Percentiles rank a stretch among this genome's conserved stretches.
Evolutionary conservation across 352 stramenopile species (phyloP).

Genomic region (Phytophthora podocarpi): DNA sequence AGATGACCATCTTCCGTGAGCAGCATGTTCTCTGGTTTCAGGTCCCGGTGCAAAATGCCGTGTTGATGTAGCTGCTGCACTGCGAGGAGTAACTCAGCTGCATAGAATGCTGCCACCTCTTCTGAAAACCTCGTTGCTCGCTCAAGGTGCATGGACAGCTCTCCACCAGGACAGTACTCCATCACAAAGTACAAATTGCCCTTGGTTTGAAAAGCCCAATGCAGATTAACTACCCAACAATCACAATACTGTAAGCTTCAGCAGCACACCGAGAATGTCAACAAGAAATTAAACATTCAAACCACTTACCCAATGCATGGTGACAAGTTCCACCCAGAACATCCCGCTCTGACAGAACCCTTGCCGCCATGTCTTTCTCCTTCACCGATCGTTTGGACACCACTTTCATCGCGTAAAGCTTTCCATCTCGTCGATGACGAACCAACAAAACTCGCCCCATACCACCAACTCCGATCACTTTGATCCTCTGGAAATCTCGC

Average conservation of each 20-base stretch:
- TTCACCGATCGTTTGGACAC: slow-evolving; percentile 59
- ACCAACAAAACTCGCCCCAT: slow-evolving; percentile 88
- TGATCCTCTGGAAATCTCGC: slow-evolving; percentile 86
- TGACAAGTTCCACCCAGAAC: slow-evolving; percentile 78
- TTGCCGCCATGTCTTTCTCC: slow-evolving; percentile 57
- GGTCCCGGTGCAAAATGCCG: slow-evolving; percentile 82
- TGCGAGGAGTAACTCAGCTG: slow-evolving; percentile 71
- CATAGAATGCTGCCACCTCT: slow-evolving; percentile 70
- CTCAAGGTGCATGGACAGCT: slow-evolving; percentile 66
- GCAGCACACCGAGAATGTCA: no score
- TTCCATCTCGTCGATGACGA: slow-evolving; percentile 49
- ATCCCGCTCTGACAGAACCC: slow-evolving; percentile 76
- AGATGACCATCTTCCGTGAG: slow-evolving; percentile 68
- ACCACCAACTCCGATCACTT: slow-evolving; percentile 88
- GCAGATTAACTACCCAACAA: slow-evolving; percentile 59
- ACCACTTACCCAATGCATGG: slow-evolving; percentile 49
- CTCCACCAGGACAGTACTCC: slow-evolving; percentile 82
- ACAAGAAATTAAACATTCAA: neutral
- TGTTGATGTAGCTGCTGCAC: slow-evolving; percentile 86
- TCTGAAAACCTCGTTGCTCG: slow-evolving; percentile 53
- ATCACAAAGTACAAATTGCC: slow-evolving; percentile 76
- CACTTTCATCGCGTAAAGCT: slow-evolving; percentile 86
- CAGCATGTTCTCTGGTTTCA: slow-evolving; percentile 84
- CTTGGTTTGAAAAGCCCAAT: slow-evolving; percentile 81
- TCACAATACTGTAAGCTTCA: neutral